Conservation (phyloP, 176 grass and related monocot species). For the Sorghum bicolor region DNA sequence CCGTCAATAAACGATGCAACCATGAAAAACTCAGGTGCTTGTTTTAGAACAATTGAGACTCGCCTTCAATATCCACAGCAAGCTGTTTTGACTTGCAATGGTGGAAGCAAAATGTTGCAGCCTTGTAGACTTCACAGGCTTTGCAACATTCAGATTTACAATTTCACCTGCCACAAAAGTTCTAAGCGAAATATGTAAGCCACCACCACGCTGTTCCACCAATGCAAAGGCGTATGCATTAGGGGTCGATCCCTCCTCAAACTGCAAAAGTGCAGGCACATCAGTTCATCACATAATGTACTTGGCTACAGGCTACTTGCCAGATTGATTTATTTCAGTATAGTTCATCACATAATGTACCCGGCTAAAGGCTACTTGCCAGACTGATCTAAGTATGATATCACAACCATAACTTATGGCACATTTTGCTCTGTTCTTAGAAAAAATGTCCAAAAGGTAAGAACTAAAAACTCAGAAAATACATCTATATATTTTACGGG, state of each 20-base stretch:
- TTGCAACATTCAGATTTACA: conserved; percentile 53
- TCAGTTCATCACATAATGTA: neutral
- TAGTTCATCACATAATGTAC: neutral
- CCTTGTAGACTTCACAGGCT: conserved; percentile 50
- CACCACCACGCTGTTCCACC: conserved; percentile 81
- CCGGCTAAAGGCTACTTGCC: neutral
- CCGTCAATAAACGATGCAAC: neutral
- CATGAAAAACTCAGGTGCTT: conserved; percentile 1
- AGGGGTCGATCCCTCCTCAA: conserved; percentile 58
- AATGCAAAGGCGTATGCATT: conserved; percentile 83
- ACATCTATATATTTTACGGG: neutral
- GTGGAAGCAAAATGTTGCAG: conserved; percentile 58
- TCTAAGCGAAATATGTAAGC: conserved; percentile 54
- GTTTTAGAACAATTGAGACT: conserved; percentile 12
- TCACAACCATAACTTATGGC: neutral
- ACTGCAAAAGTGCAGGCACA: conserved; percentile 50
- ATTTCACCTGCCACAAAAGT: conserved; percentile 78
- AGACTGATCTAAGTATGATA: neutral
- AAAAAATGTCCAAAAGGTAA: neutral
- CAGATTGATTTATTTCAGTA: neutral
- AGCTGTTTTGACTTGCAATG: conserved; percentile 37
- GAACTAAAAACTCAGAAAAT: neutral
- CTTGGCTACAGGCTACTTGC: neutral
- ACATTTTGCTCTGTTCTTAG: neutral
- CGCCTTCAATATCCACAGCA: conserved; percentile 80